Percentiles rank a stretch among this genome's conserved stretches.
These are phyloP conservation scores for Dactylellina leptospora DNA, from an alignment of 2,329 filamentous ascomycete species.

Conservation along the genomic window DNA sequence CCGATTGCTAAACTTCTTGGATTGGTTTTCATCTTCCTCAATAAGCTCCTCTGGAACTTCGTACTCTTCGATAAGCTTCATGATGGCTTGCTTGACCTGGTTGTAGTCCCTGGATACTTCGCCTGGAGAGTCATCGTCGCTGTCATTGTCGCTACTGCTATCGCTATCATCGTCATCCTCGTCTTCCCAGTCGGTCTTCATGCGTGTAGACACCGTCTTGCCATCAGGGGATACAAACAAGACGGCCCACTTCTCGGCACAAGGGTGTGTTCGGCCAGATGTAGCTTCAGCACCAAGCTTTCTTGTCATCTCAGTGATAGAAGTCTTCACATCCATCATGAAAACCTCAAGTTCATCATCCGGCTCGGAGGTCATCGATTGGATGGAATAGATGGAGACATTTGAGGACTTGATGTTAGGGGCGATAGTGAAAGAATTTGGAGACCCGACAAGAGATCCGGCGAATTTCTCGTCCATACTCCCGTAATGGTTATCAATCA, in stretches of 20 bases:
- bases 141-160: conserved; percentile 65
- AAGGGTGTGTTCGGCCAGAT: conserved; percentile 77
- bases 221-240: conserved; percentile 80
- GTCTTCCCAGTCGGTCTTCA: conserved; percentile 76
- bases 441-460: conserved; percentile 41
- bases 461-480: conserved; percentile 65
- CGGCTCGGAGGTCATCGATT: conserved; percentile 41
- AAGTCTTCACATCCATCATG: conserved; percentile 69
- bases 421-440: conserved; percentile 52
- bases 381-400: conserved; percentile 60
- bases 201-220: conserved; percentile 72
- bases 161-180: conserved; percentile 75
- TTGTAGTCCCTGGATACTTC: conserved; percentile 73
- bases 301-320: conserved; percentile 75
- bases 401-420: conserved; percentile 59
- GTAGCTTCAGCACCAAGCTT: conserved; percentile 71
- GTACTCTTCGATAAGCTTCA: conserved; percentile 82
- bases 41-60: conserved; percentile 77
- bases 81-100: conserved; percentile 79
- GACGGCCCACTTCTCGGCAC: conserved; percentile 82
- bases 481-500: conserved; percentile 67
- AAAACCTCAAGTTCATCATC: conserved; percentile 48
- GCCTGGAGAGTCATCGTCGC: conserved; percentile 61
- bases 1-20: conserved; percentile 75
- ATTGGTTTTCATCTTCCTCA: conserved; percentile 64